A percentile compares a stretch with the other conserved stretches of the same genome.
phyloP scores from a whole-genome alignment of 148 eudicot species.

The Heliamphora exappendiculata region DNA sequence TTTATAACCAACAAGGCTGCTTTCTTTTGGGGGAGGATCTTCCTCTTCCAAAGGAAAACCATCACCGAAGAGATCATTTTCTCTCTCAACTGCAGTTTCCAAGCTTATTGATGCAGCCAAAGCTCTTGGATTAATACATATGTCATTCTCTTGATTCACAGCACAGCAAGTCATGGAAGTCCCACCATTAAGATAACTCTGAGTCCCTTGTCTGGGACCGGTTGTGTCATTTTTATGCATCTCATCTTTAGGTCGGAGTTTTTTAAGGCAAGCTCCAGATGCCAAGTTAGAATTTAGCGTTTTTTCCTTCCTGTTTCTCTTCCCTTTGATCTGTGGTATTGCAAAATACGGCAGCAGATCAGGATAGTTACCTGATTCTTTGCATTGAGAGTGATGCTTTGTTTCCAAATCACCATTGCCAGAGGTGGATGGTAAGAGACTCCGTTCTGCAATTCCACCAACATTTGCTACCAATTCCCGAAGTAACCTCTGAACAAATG shows the following conservation, averaged over 20 bases:
- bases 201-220: slow-evolving; percentile 15
- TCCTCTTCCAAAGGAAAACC: slow-evolving; percentile 16
- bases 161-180: slow-evolving; percentile 17
- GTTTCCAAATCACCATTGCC: slow-evolving; percentile 32
- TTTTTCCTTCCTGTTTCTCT: slow-evolving; percentile 51
- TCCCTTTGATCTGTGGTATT: slow-evolving; percentile 39
- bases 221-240: slow-evolving; percentile 13
- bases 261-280: slow-evolving; percentile 18
- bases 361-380: slow-evolving; percentile 24
- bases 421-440: slow-evolving; percentile 19
- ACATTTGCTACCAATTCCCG: slow-evolving; percentile 68
- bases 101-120: slow-evolving; percentile 15
- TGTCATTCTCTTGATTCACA: slow-evolving; percentile 12
- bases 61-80: slow-evolving; percentile 17
- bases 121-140: slow-evolving; percentile 14
- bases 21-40: slow-evolving; percentile 19
- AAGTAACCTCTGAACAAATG: slow-evolving; percentile 76
- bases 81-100: slow-evolving; percentile 17
- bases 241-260: slow-evolving; percentile 20
- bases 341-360: slow-evolving; percentile 30
- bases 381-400: slow-evolving; percentile 17
- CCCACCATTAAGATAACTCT: slow-evolving; percentile 10
- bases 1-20: slow-evolving; percentile 16
- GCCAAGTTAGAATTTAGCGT: slow-evolving; percentile 15
- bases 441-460: slow-evolving; percentile 44